Evolutionary conservation across 1,139 yeast genomes (phyloP), one percentile per base, ranked within the genome.

Genomic region (Kodamaea plutei): DNA sequence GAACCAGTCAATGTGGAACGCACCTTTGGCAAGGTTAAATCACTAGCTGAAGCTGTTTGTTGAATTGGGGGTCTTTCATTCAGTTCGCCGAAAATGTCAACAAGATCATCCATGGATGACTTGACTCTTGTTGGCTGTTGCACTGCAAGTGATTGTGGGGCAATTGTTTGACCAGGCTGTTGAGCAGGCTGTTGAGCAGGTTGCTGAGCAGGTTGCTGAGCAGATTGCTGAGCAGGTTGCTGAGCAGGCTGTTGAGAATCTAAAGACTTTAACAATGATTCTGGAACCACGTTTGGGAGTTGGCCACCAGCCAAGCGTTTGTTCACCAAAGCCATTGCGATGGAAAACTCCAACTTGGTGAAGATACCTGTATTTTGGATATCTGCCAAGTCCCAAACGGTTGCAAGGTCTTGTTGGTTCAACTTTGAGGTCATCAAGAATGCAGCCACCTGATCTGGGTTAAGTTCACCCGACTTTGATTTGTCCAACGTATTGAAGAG

Each of bases 311-410:
- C 71, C 38, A 88, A 66, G 47, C 76, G 82, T 57, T 80, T 85
- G 56, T 88, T 94, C 8, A 91, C 93, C 46, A 91, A 72, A 52
- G 82, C 91, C 83, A 91, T 83, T 9, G 98, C 97, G 51, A 91
- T 83, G 2, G 94, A 79, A 57, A 93, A 91, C 55, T 91, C 98
- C 40, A 76, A 65, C 49, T 74, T 79, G 24, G 85, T 72, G 50
- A 93, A 85, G 30, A 73, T 73, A 20, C 96, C 97, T 26, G 88
- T 77, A 56, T 88, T 87, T 46, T 85, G 84, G 39, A 88, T 73
- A 56, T 93, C 97, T 5, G 97, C 79, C 48, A 91, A 69, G 56
- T 91, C 97, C 99, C 99, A 93, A 26, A 93, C 79, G 18, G 77
- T 66, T 2, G 98, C 98, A 44, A 93, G 69, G 22, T 77, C 80